Evolutionary conservation across 441 rosid genomes (phyloP), one percentile per base, ranked within the genome.

Genomic region (Biscutella auriculata): DNA sequence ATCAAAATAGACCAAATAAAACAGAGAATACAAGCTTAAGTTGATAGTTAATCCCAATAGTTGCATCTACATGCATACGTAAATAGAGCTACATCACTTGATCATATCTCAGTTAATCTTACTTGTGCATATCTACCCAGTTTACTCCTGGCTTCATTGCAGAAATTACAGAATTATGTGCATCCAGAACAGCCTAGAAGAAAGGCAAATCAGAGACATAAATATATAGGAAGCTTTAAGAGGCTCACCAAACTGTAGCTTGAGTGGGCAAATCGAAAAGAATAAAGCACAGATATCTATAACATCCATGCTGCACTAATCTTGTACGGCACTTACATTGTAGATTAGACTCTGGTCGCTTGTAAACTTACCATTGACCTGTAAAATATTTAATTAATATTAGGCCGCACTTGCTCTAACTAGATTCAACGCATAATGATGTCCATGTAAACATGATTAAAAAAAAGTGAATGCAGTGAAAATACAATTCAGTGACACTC

Each of bases 51-150:
- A 42, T 26, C 37, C 59, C 59, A 33, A 16, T 25, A 3, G 58
- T 46, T 30, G 45, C 53, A 50, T 33, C 52, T 66, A 17, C 49
- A 66, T 59, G 39, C 48, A 14, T 19, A 30, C 8, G 14, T 46
- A 10, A 67, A 64, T 48, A 39, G 33, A 16, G n/a, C 11, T 43
- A 63, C 28, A 45, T 16, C 55, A 37, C 17, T n/a, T n/a, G n/a
- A n/a, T n/a, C n/a, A n/a, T n/a, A 58, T 58, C 17, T 27, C 47
- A 6, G 6, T 51, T 10, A 27, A 6, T 27, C 95, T 82, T 81
- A 91, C 98, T 80, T 85, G 83, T 86, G 96, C 96, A 88, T 92
- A 73, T 88, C 85, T 27, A 88, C 81, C 95, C 95, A 92, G 84
- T 75, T 79, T 26, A 86, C 79, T 62, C 94, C 96, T 39, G 96